phyloP scores from a whole-genome alignment of 1,139 yeast genomes.

The Debaryomyces udenii region DNA sequence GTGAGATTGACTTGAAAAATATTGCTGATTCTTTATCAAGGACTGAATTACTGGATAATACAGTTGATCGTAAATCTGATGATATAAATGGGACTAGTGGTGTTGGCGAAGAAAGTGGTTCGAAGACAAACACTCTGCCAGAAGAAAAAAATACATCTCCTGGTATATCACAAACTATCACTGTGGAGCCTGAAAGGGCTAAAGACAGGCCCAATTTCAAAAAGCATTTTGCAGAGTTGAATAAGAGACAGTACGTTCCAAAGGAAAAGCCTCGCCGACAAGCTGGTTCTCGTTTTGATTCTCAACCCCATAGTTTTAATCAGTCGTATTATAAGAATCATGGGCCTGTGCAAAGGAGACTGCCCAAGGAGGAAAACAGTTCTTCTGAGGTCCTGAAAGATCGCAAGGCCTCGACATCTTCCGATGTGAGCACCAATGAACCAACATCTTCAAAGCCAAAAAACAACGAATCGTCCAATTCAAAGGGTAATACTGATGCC shows the following conservation, averaged over 20 bases:
- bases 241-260: constrained; percentile 19
- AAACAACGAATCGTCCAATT: too few relatives aligned
- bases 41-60: constrained; percentile 2
- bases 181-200: constrained; percentile 7
- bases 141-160: neutral
- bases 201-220: constrained; percentile 38
- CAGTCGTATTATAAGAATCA: neutral
- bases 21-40: constrained; percentile 6
- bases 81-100: neutral
- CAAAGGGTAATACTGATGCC: too few relatives aligned
- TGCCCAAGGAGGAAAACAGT: too few relatives aligned
- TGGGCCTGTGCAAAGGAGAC: too few relatives aligned
- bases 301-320: neutral
- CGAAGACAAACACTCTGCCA: neutral
- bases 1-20: constrained; percentile 11
- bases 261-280: constrained; percentile 12
- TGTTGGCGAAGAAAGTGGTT: neutral
- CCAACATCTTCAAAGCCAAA: too few relatives aligned
- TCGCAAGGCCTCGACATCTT: too few relatives aligned
- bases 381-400: too few relatives aligned
- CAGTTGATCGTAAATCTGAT: neutral
- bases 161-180: neutral
- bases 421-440: too few relatives aligned
- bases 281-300: constrained; percentile 1
- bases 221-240: constrained; percentile 35